Base-by-base conservation (phyloP, 768 basidiomycete species). In the Psilocybe sp. region DNA sequence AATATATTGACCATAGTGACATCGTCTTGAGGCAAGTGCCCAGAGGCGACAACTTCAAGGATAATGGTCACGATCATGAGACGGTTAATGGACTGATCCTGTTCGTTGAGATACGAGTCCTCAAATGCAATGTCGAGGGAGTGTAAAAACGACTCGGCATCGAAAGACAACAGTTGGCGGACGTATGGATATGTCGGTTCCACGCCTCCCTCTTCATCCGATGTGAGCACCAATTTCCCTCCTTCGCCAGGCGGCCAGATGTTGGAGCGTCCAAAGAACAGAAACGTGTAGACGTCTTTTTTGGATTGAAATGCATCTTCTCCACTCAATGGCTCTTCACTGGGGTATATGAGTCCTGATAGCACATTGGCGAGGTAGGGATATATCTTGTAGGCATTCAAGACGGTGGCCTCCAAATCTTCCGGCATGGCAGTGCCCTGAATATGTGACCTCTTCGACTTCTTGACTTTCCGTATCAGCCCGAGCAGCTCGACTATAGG, bases 51-150 rank as follows among this genome's bases (percentile, higher is more conserved):
- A 33, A 95, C 84, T 60, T 98, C 93, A 49, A 94, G 76, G 33
- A 98, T 72, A 47, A 92, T 85, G 58, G 87, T 87, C 61, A 95
- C 74, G 55, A 98, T 84, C 50, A 87, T 77, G 36, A 94, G 83
- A 33, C 96, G 87, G 55, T 77, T 89, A 46, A 87, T 76, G 20
- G 74, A 71, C 43, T 74, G 76, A 4, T 78, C 72, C 38, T 87
- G 80, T 49, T 91, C 89, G 63, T 95, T 93, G 31, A 98, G 80
- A 69, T 88, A 96, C 1, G 85, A 67, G 57, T 98, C 94, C 65
- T 99, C 97, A 57, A 98, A 96, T 1, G 91, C 93, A 51, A 94
- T 84, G 66, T 99, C 97, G 53, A 99, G 75, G 2, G 89, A 84
- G 64, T 99, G 93, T 9, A 99, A 81, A 64, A 95, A 89, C 0